phyloP scores from a whole-genome alignment of 306 rosid genomes.

The Cicer yamashitae region DNA sequence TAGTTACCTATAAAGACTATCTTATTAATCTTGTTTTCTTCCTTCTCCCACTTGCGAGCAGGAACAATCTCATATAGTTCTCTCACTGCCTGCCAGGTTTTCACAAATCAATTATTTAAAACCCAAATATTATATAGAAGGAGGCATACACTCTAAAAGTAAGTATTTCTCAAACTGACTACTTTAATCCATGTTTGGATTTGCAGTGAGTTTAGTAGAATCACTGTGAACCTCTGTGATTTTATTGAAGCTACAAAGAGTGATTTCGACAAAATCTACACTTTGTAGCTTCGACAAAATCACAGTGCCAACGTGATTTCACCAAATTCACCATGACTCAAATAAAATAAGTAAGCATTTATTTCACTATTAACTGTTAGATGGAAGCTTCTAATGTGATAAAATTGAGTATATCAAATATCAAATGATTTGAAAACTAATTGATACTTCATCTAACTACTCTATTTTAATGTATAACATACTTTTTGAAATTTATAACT shows the following conservation, averaged over 20 bases:
- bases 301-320: no score
- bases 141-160: background rate
- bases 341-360: background rate
- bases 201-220: no score
- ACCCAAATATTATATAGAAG: background rate
- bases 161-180: background rate
- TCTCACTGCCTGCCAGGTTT: constrained; percentile 76
- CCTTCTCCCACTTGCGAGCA: constrained; percentile 75
- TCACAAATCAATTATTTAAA: constrained; percentile 8
- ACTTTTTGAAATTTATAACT: background rate
- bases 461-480: background rate
- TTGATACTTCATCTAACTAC: background rate
- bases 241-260: no score
- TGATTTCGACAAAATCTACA: no score
- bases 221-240: no score
- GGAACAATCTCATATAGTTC: constrained; percentile 91
- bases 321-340: background rate
- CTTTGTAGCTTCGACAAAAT: no score
- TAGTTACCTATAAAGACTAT: constrained; percentile 85
- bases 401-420: constrained; percentile 4
- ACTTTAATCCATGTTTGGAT: background rate
- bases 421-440: background rate
- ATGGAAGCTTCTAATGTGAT: background rate
- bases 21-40: constrained; percentile 73
- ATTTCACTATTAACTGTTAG: background rate